These are phyloP conservation scores for Balakata baccata DNA, from an alignment of 345 rosid species.

Conservation along the genomic window DNA sequence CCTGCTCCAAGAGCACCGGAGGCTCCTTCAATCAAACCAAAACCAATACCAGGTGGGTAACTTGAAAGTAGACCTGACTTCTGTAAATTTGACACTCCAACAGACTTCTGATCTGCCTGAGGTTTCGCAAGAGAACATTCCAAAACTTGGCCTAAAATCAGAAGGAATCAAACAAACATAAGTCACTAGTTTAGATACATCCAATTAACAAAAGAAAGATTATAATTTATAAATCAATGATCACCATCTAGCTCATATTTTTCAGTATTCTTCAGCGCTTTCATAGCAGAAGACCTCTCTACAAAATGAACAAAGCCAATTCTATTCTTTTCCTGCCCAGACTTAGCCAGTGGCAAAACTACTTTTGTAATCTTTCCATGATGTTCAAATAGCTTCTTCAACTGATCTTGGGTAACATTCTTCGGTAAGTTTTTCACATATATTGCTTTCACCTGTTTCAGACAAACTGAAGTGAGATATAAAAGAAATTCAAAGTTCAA, in stretches of 20 bases:
- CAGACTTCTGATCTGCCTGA: constrained; percentile 70
- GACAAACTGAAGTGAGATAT: constrained; percentile 16
- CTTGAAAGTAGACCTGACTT: constrained; percentile 59
- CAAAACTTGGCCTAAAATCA: constrained; percentile 63
- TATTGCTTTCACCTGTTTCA: constrained; percentile 74
- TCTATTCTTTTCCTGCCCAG: constrained; percentile 80
- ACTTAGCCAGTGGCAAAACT: constrained; percentile 82
- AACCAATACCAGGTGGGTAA: constrained; percentile 64
- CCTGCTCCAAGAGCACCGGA: constrained; percentile 62
- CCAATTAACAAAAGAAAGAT: constrained; percentile 3
- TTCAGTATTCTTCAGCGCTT: constrained; percentile 77
- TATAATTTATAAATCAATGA: constrained; percentile 6
- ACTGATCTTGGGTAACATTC: constrained; percentile 65
- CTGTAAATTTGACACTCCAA: constrained; percentile 48
- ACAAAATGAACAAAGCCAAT: constrained; percentile 89
- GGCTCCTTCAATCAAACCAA: constrained; percentile 65
- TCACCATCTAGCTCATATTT: constrained; percentile 89
- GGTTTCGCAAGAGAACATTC: constrained; percentile 97
- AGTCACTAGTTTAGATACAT: neutral
- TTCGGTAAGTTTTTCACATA: constrained; percentile 87
- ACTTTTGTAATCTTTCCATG: constrained; percentile 81
- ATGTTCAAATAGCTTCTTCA: constrained; percentile 69
- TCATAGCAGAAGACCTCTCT: constrained; percentile 86
- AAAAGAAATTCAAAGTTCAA: constrained; percentile 12
- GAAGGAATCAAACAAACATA: constrained; percentile 13